Base-by-base conservation (phyloP, 1,284 basidiomycete genomes). In the Ceratobasidium sp. region DNA sequence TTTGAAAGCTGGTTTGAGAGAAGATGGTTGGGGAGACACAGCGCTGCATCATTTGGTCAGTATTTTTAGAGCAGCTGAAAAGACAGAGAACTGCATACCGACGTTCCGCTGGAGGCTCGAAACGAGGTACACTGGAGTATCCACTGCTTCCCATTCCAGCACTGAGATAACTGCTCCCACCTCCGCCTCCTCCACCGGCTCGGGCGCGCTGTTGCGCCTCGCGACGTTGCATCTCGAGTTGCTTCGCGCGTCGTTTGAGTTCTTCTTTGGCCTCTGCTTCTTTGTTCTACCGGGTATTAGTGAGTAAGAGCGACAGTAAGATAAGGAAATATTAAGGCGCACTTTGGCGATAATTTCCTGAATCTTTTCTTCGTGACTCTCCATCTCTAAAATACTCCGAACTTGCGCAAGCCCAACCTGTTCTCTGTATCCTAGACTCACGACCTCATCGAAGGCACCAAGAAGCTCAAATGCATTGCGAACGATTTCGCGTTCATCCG, bases 191-290 rank as follows among this genome's bases (percentile, higher is more conserved):
- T 55, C 89, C 86, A 51, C 86, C 85, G 13, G 88, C 86, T 18
- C 87, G 85, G n/a, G 89, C 86, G 67, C 95, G 91, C 79, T 92
- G 89, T 82, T 97, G 95, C 85, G 97, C 95, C 84, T 98, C 97
- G 64, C 97, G 90, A 58, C 97, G 92, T 85, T 99, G 98, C 92
- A 98, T 95, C 86, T 99, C 98, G 82, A 99, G 92, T 85, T 99
- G 97, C 85, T 98, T 98, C 2, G 98, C 97, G 56, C 97, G 93
- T 71, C 98, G 92, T 86, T 99, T 99, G 84, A 99, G 93, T 85
- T 99, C 98, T 85, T 99, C 98, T 86, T 99, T 99, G 3, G 98
- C 98, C 84, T 99, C 98, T 28, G 96, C 95, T 87, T 99, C 97
- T 88, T 99, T 99, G 89, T 99, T 99, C 92, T 96, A 83, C 80